These are phyloP conservation scores for Solanum paucissectum DNA, from an alignment of 257 asterid genomes.

Conservation along the genomic window DNA sequence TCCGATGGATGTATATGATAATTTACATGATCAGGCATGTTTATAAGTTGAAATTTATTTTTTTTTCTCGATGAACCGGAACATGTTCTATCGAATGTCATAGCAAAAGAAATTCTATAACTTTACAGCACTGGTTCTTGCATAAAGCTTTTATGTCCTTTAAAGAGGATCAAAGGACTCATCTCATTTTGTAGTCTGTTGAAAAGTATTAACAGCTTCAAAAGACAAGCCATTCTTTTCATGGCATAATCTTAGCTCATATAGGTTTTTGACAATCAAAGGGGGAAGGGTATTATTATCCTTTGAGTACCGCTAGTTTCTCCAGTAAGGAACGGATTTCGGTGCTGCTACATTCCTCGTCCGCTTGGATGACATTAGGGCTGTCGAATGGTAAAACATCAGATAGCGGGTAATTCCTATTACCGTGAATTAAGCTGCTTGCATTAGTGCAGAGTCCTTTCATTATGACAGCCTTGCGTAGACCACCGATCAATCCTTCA, in stretches of 20 bases:
- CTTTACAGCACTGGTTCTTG: not conserved
- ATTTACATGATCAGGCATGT: not conserved
- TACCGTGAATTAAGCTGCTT: constrained; percentile 49
- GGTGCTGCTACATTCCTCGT: constrained; percentile 35
- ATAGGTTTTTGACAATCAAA: not conserved
- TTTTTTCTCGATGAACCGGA: not conserved
- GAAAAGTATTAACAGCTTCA: not conserved
- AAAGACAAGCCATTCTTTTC: not conserved
- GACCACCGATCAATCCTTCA: constrained; percentile 84
- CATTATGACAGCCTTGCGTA: constrained; percentile 79
- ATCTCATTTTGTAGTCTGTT: not conserved
- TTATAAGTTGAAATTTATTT: not conserved
- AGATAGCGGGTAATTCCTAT: constrained; percentile 66
- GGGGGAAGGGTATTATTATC: constrained; percentile 7
- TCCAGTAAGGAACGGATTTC: constrained; percentile 47
- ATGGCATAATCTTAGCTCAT: not conserved
- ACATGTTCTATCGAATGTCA: not conserved
- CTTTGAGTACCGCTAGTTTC: constrained; percentile 37
- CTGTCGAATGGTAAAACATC: constrained; percentile 59
- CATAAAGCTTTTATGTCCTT: not conserved
- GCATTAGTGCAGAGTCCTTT: constrained; percentile 59
- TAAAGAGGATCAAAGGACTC: not conserved
- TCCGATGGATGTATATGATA: not conserved
- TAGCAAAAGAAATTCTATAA: not conserved
- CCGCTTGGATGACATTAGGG: constrained; percentile 48